Conservation (phyloP, 2,329 filamentous ascomycete species). For the Xenosphaeropsis pyriputrescens region DNA sequence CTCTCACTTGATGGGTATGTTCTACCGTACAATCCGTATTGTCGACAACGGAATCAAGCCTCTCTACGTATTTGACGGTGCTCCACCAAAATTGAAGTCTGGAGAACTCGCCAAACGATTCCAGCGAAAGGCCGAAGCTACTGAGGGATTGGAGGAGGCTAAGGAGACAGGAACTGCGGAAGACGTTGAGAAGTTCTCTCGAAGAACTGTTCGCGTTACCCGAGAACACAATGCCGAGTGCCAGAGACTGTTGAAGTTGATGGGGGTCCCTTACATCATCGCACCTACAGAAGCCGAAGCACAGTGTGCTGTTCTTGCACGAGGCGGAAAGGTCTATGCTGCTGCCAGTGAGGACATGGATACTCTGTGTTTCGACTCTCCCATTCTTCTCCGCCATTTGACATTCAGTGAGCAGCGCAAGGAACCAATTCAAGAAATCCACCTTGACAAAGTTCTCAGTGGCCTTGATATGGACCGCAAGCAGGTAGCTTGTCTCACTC, state of each 20-base stretch:
- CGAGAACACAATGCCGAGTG: constrained; percentile 93
- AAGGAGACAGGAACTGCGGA: constrained; percentile 95
- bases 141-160: constrained; percentile 80
- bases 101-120: constrained; percentile 94
- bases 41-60: constrained; percentile 99
- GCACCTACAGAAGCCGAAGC: constrained; percentile 96
- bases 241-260: constrained; percentile 76
- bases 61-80: constrained; percentile 94
- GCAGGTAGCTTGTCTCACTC: constrained; percentile 39
- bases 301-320: constrained; percentile 81
- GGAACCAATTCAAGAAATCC: constrained; percentile 93
- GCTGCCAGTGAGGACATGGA: constrained; percentile 99
- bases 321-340: constrained; percentile 89
- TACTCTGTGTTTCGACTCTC: constrained; percentile 86
- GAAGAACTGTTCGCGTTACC: constrained; percentile 87
- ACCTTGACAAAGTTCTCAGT: constrained; percentile 72
- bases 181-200: constrained; percentile 95
- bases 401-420: constrained; percentile 97
- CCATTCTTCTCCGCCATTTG: constrained; percentile 79
- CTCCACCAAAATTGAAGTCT: constrained; percentile 92
- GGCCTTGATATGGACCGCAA: constrained; percentile 77
- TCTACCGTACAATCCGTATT: constrained; percentile 96
- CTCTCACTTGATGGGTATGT: constrained; percentile 98
- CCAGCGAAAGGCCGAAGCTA: constrained; percentile 85
- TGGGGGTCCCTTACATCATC: constrained; percentile 92